phyloP scores from a whole-genome alignment of 495 filamentous ascomycete genomes.

The Xylaria palmicola region DNA sequence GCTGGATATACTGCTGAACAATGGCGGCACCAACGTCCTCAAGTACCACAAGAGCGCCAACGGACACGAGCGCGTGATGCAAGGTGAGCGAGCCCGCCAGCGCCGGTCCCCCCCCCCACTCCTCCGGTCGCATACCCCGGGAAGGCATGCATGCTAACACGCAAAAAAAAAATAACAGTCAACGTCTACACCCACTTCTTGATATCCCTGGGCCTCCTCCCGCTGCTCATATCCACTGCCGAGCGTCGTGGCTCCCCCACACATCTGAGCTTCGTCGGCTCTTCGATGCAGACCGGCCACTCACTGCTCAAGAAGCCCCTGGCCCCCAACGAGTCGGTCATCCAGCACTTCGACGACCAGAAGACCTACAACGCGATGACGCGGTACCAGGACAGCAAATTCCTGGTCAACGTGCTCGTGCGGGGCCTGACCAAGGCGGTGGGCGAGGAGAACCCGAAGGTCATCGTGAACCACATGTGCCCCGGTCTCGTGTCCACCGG shows the following conservation, averaged over 20 bases:
- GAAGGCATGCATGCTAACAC: background rate
- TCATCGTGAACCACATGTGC: slow-evolving; percentile 31
- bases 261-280: slow-evolving; percentile 36
- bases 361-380: slow-evolving; percentile 17
- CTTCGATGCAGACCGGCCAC: slow-evolving; percentile 24
- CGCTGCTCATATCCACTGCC: slow-evolving; percentile 28
- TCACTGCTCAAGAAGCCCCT: slow-evolving; percentile 13
- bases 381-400: slow-evolving; percentile 34
- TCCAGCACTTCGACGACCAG: slow-evolving; percentile 30
- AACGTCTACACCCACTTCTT: slow-evolving; percentile 39
- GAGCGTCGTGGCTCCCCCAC: slow-evolving; percentile 20
- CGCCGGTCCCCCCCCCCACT: background rate
- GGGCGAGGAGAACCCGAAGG: slow-evolving; percentile 11
- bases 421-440: slow-evolving; percentile 29
- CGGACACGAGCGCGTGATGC: slow-evolving; percentile 33
- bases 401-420: slow-evolving; percentile 33
- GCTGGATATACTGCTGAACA: slow-evolving; percentile 34
- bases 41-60: slow-evolving; percentile 22
- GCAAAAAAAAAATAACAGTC: slow-evolving; percentile 14
- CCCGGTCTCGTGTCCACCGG: slow-evolving; percentile 30
- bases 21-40: slow-evolving; percentile 31
- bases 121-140: background rate
- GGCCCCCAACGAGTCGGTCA: slow-evolving; percentile 17
- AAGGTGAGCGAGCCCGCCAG: slow-evolving; percentile 6
- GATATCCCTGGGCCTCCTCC: slow-evolving; percentile 32